phyloP scores from a whole-genome alignment of 192 early-diverging fungal species.

The Rhizoclosmatium sp. region DNA sequence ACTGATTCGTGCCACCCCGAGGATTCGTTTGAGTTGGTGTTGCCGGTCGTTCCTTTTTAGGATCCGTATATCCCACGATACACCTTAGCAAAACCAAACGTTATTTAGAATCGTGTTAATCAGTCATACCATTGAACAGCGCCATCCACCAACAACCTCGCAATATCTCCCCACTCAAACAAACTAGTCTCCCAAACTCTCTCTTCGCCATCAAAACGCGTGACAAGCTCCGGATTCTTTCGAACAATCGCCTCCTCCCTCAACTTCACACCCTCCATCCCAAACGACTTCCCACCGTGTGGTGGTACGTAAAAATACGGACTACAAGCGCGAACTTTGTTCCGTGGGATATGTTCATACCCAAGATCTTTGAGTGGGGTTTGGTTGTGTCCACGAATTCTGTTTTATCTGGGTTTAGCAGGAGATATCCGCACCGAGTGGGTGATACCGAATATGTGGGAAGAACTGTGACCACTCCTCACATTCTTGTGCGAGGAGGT shows the following conservation, averaged over 20 bases:
- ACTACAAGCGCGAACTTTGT: conserved; percentile 8
- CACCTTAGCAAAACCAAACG: no score
- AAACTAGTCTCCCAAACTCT: background rate
- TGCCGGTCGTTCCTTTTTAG: no score
- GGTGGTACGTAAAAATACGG: conserved; percentile 18
- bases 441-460: conserved; percentile 46
- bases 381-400: background rate
- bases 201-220: background rate
- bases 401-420: background rate
- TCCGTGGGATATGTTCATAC: conserved; percentile 5
- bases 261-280: background rate
- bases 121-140: no score
- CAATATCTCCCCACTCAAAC: conserved; percentile 4
- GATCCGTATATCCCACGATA: no score
- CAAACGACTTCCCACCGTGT: background rate
- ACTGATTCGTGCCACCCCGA: no score
- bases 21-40: no score
- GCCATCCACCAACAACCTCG: background rate
- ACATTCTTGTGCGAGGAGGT: conserved; percentile 43
- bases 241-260: background rate
- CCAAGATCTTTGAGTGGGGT: conserved; percentile 1
- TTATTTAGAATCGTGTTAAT: no score
- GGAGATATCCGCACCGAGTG: background rate
- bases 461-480: conserved; percentile 51
- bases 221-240: background rate